A percentile compares a stretch with the other conserved stretches of the same genome.
Conservation (phyloP, 1,284 basidiomycete genomes). For the Puccinia triticina region DNA sequence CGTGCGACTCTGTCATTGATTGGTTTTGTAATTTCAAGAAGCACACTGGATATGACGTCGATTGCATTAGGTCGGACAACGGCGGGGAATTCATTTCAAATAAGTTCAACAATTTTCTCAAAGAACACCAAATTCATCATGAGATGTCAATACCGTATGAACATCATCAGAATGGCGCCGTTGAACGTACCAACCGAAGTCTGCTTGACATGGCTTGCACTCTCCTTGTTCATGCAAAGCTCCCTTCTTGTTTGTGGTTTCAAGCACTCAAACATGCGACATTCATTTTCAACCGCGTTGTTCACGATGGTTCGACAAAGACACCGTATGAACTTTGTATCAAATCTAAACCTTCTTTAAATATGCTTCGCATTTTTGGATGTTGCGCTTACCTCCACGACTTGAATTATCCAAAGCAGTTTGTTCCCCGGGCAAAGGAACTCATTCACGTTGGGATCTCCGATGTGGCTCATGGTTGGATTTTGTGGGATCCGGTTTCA, state of each 20-base stretch:
- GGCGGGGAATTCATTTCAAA: no score
- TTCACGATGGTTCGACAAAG: neutral
- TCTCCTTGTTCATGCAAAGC: neutral
- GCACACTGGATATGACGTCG: neutral
- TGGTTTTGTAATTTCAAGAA: neutral
- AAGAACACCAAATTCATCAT: no score
- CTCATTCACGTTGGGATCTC: neutral
- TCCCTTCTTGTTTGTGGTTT: neutral
- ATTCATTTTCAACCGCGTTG: neutral
- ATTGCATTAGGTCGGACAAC: neutral
- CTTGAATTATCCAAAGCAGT: no score
- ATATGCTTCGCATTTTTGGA: neutral
- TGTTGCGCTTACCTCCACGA: no score
- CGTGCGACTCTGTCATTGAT: neutral
- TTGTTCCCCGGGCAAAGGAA: neutral
- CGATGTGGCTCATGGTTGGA: no score
- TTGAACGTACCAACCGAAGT: neutral
- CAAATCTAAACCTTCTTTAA: neutral
- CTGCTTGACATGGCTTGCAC: neutral
- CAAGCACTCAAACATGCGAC: neutral
- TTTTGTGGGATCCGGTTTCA: neutral
- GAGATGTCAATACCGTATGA: no score
- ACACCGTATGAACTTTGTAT: neutral
- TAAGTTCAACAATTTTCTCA: no score
- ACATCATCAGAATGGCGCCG: neutral